Base-by-base conservation (phyloP, 2,329 filamentous ascomycete species). In the Leptographium flavum region DNA sequence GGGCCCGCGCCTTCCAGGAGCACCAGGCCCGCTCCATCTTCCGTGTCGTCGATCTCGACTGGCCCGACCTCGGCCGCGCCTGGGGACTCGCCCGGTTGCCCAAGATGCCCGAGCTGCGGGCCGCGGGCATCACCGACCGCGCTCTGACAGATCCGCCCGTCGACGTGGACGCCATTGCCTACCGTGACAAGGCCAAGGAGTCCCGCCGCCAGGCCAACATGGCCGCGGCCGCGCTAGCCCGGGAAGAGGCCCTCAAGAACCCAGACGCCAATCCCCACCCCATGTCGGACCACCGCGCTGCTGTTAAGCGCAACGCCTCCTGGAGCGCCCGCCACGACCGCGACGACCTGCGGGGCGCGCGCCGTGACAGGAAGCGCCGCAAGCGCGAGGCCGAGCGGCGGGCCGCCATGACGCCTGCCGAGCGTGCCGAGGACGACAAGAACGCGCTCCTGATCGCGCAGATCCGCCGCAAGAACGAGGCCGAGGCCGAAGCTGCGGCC, bases 1-100 rank as follows among this genome's bases (percentile, higher is more conserved):
- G 87, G 84, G 79, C 94, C 1, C 79, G 87, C 58, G 83, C 85
- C 53, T 96, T 96, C 64, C 83, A 78, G 58, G 93, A 92, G 56
- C 92, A 96, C 57, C 79, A 88, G 53, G 87, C 90, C 1, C 81
- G 78, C 48, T 93, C 87, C 56, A 96, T 98, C 53, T 98, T 98
- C 68, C 78, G 83, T 11, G 68, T 87, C 2, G 61, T 71, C 3
- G 87, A 93, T 55, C 70, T 95, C 15, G 81, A 94, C 60, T 98
- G 92, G 92, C 66, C 73, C 5, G 82, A 87, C 44, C 70, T 92
- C 1, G 90, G 80, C 1, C 70, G 77, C 45, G 83, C 82, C 1
- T 98, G 90, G 86, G 92, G 86, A 2, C 69, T 98, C 1, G 69
- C 95, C 2, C 80, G 80, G 42, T 71, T 96, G 51, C 92, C 92